These are phyloP conservation scores for Sporothrix variecibatus DNA, from an alignment of 2,329 filamentous ascomycete species.

Conservation along the genomic window DNA sequence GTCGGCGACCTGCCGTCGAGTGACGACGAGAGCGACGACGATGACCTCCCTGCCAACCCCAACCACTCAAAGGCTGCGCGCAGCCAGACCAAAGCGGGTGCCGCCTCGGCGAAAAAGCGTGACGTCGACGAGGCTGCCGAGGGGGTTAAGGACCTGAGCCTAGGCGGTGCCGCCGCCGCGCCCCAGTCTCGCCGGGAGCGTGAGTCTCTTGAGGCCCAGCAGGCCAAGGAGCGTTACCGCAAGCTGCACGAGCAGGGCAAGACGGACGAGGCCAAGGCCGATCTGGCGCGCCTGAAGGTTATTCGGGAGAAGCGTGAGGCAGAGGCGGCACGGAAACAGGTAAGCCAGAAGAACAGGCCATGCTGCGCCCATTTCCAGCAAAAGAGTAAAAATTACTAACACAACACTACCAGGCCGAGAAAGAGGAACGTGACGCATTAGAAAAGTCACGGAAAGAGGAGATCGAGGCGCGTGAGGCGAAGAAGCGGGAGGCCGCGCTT, in stretches of 20 bases:
- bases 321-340: constrained; percentile 80
- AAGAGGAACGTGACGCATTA: constrained; percentile 56
- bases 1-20: constrained; percentile 84
- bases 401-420: constrained; percentile 52
- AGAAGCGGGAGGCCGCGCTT: constrained; percentile 55
- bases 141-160: constrained; percentile 56
- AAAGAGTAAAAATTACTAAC: background rate
- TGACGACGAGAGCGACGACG: constrained; percentile 53
- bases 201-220: constrained; percentile 80
- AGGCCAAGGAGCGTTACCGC: constrained; percentile 86
- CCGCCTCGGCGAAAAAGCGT: constrained; percentile 25
- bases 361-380: background rate
- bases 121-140: constrained; percentile 54
- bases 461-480: constrained; percentile 58
- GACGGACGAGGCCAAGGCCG: constrained; percentile 91
- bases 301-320: constrained; percentile 85
- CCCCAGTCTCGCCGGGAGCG: constrained; percentile 55
- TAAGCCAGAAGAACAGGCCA: constrained; percentile 44
- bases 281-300: constrained; percentile 77
- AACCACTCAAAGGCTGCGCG: constrained; percentile 81
- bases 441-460: constrained; percentile 53
- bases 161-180: constrained; percentile 37
- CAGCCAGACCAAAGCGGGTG: constrained; percentile 53
- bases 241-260: constrained; percentile 93
- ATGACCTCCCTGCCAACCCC: constrained; percentile 80